Percentiles rank a stretch among this genome's conserved stretches.
These are phyloP conservation scores for Hypoxylon rubiginosum DNA, from an alignment of 2,329 filamentous ascomycete species.

Conservation along the genomic window DNA sequence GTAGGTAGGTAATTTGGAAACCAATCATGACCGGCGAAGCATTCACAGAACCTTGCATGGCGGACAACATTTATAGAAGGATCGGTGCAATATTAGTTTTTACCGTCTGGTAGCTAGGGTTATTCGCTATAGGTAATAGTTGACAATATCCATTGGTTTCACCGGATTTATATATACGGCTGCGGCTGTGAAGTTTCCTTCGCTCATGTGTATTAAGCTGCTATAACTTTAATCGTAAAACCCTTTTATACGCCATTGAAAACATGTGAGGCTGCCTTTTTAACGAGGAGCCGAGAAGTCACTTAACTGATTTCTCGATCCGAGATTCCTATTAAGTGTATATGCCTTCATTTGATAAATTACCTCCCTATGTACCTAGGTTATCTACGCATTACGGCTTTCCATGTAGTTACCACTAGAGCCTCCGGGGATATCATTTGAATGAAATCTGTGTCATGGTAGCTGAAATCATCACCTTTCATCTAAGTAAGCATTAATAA, in stretches of 20 bases:
- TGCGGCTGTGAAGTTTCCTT: constrained; percentile 9
- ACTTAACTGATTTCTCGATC: too few species aligned
- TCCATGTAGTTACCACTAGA: too few species aligned
- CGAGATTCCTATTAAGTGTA: too few species aligned
- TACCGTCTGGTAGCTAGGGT: constrained; percentile 34
- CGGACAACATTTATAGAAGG: constrained; percentile 40
- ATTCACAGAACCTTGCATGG: constrained; percentile 36
- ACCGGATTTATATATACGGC: constrained; percentile 10
- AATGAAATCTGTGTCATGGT: too few species aligned
- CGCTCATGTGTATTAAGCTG: background rate
- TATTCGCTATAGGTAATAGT: constrained; percentile 34
- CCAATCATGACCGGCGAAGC: constrained; percentile 41
- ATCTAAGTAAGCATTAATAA: background rate
- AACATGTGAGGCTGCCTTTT: too few species aligned
- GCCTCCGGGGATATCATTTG: too few species aligned
- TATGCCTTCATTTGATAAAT: too few species aligned
- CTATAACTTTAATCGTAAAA: too few species aligned
- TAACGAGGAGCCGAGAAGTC: too few species aligned
- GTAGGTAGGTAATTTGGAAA: constrained; percentile 38
- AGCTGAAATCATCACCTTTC: background rate
- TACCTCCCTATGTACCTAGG: too few species aligned
- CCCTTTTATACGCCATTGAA: too few species aligned
- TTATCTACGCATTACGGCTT: too few species aligned
- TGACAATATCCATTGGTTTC: constrained; percentile 37
- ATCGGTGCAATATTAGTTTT: constrained; percentile 35